phyloP scores from a whole-genome alignment of 2,329 filamentous ascomycete species.

The Coniella lustricola region DNA sequence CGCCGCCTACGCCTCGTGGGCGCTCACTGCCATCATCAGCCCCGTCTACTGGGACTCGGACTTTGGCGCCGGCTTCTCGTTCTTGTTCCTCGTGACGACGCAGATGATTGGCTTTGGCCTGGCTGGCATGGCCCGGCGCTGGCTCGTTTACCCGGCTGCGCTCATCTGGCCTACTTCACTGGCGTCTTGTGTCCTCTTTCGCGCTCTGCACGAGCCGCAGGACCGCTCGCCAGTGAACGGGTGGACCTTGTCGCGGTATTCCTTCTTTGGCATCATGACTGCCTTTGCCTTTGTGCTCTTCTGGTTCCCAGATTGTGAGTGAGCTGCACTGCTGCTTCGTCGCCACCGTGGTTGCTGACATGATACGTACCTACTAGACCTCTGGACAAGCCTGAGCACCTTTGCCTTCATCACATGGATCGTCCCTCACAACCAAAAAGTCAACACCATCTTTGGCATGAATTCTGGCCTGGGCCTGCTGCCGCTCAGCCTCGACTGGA shows the following conservation, averaged over 20 bases:
- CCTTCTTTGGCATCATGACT: slow-evolving; percentile 28
- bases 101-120: slow-evolving; percentile 29
- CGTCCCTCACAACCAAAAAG: slow-evolving; percentile 17
- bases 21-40: slow-evolving; percentile 27
- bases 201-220: slow-evolving; percentile 26
- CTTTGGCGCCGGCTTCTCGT: slow-evolving; percentile 26
- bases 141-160: slow-evolving; percentile 28
- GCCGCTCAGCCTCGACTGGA: slow-evolving; percentile 28
- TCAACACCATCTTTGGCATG: slow-evolving; percentile 19
- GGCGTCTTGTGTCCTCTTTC: slow-evolving; percentile 28
- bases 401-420: slow-evolving; percentile 22
- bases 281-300: slow-evolving; percentile 23
- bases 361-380: too few species aligned
- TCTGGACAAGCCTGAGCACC: slow-evolving; percentile 20
- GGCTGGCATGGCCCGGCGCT: slow-evolving; percentile 27
- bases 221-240: slow-evolving; percentile 25
- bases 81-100: slow-evolving; percentile 26
- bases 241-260: slow-evolving; percentile 28
- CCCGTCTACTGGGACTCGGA: slow-evolving; percentile 28
- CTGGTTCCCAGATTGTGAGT: slow-evolving; percentile 18
- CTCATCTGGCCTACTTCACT: slow-evolving; percentile 30
- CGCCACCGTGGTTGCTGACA: too few species aligned
- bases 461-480: slow-evolving; percentile 20
- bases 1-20: slow-evolving; percentile 20
- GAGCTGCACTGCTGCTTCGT: too few species aligned